phyloP scores from a whole-genome alignment of 192 early-diverging fungal genomes.

The Coemansia sp. region DNA sequence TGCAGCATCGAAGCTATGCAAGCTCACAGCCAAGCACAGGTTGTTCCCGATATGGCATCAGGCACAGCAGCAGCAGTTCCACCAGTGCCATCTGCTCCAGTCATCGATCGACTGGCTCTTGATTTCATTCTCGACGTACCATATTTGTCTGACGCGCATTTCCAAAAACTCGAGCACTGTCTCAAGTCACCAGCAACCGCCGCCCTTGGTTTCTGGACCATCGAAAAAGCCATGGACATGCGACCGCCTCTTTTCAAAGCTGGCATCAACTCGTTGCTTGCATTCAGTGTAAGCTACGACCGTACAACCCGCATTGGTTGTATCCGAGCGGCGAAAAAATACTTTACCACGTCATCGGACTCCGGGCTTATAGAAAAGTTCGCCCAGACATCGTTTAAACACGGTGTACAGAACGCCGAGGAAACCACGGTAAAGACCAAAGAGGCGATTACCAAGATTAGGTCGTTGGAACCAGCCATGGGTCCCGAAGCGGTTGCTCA shows the following conservation, averaged over 20 bases:
- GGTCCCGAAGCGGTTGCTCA: slow-evolving; percentile 10
- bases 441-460: background rate
- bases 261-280: slow-evolving; percentile 35
- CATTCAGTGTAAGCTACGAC: slow-evolving; percentile 34
- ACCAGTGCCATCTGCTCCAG: background rate
- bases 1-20: slow-evolving; percentile 18
- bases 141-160: slow-evolving; percentile 5
- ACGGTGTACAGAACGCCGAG: slow-evolving; percentile 13
- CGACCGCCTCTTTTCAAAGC: slow-evolving; percentile 35
- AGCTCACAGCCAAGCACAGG: slow-evolving; percentile 12
- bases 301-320: slow-evolving; percentile 39
- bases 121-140: slow-evolving; percentile 45
- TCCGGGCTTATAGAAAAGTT: slow-evolving; percentile 27
- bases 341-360: slow-evolving; percentile 16
- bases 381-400: slow-evolving; percentile 16
- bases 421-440: background rate
- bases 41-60: slow-evolving; percentile 12
- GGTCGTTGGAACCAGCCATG: slow-evolving; percentile 3
- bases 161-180: slow-evolving; percentile 28
- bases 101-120: slow-evolving; percentile 21
- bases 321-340: slow-evolving; percentile 44
- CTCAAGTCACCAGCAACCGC: slow-evolving; percentile 27
- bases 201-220: slow-evolving; percentile 27
- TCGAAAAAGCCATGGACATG: slow-evolving; percentile 47
- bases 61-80: slow-evolving; percentile 3